Base-by-base conservation (phyloP, 768 basidiomycete genomes). In the Phanerodontia chrysosporium region DNA sequence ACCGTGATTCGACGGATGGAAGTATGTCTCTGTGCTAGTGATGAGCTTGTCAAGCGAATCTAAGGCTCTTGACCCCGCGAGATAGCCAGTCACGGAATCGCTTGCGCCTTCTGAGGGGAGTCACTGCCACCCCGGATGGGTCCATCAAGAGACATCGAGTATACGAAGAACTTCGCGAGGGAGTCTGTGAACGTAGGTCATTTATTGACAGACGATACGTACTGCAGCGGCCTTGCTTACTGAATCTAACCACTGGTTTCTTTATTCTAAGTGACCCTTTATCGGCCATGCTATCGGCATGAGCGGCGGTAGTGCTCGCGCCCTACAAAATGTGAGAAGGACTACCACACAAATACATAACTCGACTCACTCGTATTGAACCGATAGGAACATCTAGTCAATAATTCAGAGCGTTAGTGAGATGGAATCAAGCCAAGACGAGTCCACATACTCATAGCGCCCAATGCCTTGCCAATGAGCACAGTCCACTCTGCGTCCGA, bases 1-100 rank as follows among this genome's bases (percentile, higher is more conserved):
- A 3, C 95, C 95, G 29, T 86, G 86, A 69, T 97, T 97, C 3
- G 91, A 92, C 1, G 96, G 96, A 71, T 98, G 96, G 74, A 98
- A 98, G 77, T 90, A 96, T 0, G 89, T 86, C 68, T 98, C 96
- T 6, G 90, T 92, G 65, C 92, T 95, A 14, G 92, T 95, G 61
- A 98, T 84, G 44, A 98, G 74, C 64, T 86, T 86, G 64, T 92
- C 90, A 27, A 98, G 76, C 14, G 92, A 87, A 65, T 96, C 92
- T 59, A 98, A 78, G 21, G 95, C 91, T 67, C 83, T 89, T 1
- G 90, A 94, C 16, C 96, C 96, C 0, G 85, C 94, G 28, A 92
- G 73, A 68, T 80, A 91, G 22, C 83, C 85, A 2, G n/a, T 16
- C 49, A 57, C 46, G 1, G 46, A 24, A 1, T 36, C 21, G 22